A percentile compares a stretch with the other conserved stretches of the same genome.
phyloP scores from a whole-genome alignment of 2,329 filamentous ascomycete genomes.

The Pseudopithomyces maydicus region DNA sequence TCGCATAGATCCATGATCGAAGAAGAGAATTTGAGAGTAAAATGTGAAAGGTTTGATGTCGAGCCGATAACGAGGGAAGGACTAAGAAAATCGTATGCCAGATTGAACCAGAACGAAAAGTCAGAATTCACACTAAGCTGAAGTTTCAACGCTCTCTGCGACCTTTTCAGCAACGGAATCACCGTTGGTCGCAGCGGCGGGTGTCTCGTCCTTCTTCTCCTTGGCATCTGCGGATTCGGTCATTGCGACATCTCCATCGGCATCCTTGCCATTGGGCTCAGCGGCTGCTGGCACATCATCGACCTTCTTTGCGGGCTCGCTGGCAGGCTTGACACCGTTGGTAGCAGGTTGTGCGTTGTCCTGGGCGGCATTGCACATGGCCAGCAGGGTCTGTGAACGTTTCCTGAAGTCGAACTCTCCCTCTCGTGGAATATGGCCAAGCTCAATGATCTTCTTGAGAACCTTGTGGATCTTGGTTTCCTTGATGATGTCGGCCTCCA shows the following conservation, averaged over 20 bases:
- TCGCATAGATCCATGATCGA: not conserved
- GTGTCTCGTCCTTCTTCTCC: slow-evolving; percentile 22
- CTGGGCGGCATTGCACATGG: slow-evolving; percentile 85
- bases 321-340: slow-evolving; percentile 44
- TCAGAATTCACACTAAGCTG: slow-evolving; percentile 3
- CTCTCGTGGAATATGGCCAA: slow-evolving; percentile 77
- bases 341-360: slow-evolving; percentile 30
- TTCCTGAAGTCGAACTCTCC: slow-evolving; percentile 88
- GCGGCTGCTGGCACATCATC: slow-evolving; percentile 26
- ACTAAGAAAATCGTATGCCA: not conserved
- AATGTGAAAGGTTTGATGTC: not conserved
- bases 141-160: slow-evolving; percentile 18
- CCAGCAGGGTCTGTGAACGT: slow-evolving; percentile 78
- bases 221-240: slow-evolving; percentile 12
- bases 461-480: slow-evolving; percentile 99
- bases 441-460: slow-evolving; percentile 89
- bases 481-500: slow-evolving; percentile 88
- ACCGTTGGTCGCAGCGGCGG: slow-evolving; percentile 22
- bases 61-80: not conserved
- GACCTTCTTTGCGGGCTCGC: slow-evolving; percentile 47
- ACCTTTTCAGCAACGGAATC: slow-evolving; percentile 13
- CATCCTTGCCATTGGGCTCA: slow-evolving; percentile 25
- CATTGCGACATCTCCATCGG: slow-evolving; percentile 34
- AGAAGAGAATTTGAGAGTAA: not conserved
- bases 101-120: not conserved